phyloP scores from a whole-genome alignment of 129 eudicot genomes.

The Artemisia argyi region DNA sequence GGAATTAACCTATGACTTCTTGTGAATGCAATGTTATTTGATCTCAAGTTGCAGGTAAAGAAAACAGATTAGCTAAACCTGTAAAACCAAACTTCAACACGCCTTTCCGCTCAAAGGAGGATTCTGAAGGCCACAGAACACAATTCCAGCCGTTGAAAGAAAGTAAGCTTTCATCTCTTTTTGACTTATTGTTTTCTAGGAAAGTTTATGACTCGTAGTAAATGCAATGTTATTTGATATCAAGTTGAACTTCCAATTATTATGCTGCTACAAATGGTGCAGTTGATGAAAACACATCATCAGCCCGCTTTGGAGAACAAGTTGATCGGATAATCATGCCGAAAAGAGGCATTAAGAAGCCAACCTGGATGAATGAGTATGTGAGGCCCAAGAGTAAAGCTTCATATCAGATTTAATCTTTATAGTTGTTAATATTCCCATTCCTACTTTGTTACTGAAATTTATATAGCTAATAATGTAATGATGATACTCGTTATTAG shows the following conservation, averaged over 20 bases:
- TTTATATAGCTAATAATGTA: constrained; percentile 1
- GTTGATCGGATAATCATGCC: neutral
- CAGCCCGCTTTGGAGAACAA: neutral
- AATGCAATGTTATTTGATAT: neutral
- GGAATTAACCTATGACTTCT: too few relatives aligned
- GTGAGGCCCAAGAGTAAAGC: neutral
- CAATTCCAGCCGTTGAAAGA: too few relatives aligned
- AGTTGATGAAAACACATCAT: neutral
- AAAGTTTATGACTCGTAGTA: neutral
- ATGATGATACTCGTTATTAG: neutral
- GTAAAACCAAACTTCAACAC: too few relatives aligned
- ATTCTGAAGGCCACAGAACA: too few relatives aligned
- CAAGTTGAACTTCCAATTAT: neutral
- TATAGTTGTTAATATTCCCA: neutral
- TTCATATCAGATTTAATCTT: neutral
- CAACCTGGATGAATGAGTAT: neutral
- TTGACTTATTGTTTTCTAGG: neutral
- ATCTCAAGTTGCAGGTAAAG: too few relatives aligned
- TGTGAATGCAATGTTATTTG: too few relatives aligned
- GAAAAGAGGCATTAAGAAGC: constrained; percentile 1
- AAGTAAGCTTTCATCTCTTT: too few relatives aligned
- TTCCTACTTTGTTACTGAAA: neutral
- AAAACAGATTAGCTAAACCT: too few relatives aligned
- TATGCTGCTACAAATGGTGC: neutral
- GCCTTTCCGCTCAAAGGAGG: too few relatives aligned